These are phyloP conservation scores for Angophora floribunda DNA, from an alignment of 345 rosid genomes.

Conservation along the genomic window DNA sequence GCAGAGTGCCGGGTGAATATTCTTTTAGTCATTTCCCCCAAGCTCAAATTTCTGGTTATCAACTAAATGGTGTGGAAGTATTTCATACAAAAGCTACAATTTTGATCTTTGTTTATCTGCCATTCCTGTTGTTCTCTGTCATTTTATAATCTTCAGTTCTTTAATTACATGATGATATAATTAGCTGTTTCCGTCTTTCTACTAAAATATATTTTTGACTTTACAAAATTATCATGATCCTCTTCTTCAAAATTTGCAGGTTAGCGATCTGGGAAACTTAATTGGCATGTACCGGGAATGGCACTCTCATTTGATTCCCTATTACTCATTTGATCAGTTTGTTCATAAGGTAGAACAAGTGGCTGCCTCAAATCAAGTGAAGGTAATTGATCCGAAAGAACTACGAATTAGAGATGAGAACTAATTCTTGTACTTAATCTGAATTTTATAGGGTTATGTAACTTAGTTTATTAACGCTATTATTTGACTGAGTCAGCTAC, in stretches of 20 bases:
- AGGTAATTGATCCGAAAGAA: conserved; percentile 31
- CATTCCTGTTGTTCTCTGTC: neutral
- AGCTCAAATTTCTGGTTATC: neutral
- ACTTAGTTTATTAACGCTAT: neutral
- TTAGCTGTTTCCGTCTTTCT: neutral
- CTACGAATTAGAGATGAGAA: neutral
- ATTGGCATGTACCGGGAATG: conserved; percentile 74
- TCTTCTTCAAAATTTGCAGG: conserved; percentile 22
- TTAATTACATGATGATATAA: neutral
- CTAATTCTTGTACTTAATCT: neutral
- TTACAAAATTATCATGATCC: neutral
- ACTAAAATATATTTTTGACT: neutral
- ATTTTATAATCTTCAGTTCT: neutral
- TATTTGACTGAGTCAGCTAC: neutral
- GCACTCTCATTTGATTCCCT: conserved; percentile 77
- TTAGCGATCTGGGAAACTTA: conserved; percentile 64
- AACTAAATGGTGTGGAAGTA: neutral
- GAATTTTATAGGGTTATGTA: neutral
- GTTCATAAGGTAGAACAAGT: conserved; percentile 74
- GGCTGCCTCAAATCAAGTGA: conserved; percentile 65
- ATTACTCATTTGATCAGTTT: conserved; percentile 81
- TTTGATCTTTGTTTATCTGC: neutral
- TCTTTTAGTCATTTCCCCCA: neutral
- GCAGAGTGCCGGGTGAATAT: neutral
- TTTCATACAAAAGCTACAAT: neutral